These are phyloP conservation scores for Nakazawaea anatomiae DNA, from an alignment of 805 yeast species.

Conservation along the genomic window DNA sequence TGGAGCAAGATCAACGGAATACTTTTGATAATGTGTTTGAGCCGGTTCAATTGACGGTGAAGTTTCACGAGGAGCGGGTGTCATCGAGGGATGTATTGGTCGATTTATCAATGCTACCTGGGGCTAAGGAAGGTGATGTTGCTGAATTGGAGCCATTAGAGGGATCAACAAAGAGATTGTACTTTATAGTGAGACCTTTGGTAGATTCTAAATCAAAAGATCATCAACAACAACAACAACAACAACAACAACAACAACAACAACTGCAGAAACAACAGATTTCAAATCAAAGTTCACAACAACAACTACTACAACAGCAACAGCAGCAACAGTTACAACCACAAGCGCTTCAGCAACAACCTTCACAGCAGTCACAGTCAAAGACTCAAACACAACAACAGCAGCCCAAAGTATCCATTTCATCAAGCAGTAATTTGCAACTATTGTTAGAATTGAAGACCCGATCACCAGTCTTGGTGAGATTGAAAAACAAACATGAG, in stretches of 20 bases:
- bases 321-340: background rate
- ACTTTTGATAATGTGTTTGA: constrained; percentile 13
- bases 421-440: constrained; percentile 53
- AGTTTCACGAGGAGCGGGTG: constrained; percentile 64
- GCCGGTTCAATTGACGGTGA: constrained; percentile 37
- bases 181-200: constrained; percentile 36
- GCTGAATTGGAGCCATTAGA: constrained; percentile 58
- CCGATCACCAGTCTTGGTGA: constrained; percentile 59
- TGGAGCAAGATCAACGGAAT: background rate
- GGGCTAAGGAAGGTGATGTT: constrained; percentile 66
- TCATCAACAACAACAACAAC: constrained; percentile 5
- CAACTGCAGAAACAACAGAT: too few species aligned
- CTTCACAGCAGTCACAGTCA: constrained; percentile 1
- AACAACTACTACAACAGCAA: background rate
- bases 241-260: constrained; percentile 3
- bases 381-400: constrained; percentile 9
- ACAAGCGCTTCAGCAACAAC: background rate
- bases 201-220: constrained; percentile 18
- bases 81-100: constrained; percentile 56
- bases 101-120: constrained; percentile 54
- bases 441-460: constrained; percentile 58
- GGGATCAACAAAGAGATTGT: constrained; percentile 29
- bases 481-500: constrained; percentile 33
- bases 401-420: constrained; percentile 44
- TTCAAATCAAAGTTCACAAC: background rate